Evolutionary conservation across 305 asterid genomes (phyloP), one percentile per base, ranked within the genome.

Genomic region (Solanum hybrid): DNA sequence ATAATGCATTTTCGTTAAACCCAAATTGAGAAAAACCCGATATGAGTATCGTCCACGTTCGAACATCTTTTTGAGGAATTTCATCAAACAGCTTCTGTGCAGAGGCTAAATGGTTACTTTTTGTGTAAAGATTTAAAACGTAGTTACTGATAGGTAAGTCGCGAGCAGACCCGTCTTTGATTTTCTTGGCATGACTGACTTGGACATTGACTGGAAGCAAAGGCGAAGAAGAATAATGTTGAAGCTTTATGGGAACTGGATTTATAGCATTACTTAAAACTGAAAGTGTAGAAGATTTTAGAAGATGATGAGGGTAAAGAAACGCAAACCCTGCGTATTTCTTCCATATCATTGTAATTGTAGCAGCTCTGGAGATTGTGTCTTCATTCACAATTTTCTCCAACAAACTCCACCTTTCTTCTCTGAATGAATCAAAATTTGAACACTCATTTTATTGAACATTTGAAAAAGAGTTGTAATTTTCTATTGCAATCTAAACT

Each of bases 71-170:
- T 35, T 91, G 37, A 76, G 95, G 92, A 91, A 95, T 93, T 95
- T 95, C 98, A 17, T 93, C 96, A 90, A 96, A 96, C 95, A 96
- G 87, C 69, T 93, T 94, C 89, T 91, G 88, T 38, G 96, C 98
- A 82, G 78, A 4, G 0, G 26, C 78, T 1, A 87, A 85, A 56
- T 91, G 88, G 26, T 72, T 72, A 60, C 4, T 88, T 91, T 92
- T 90, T 9, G 93, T 24, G 90, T 94, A 96, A 2, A 92, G 91
- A 69, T 78, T 88, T 64, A 96, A 34, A 37, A 96, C 89, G 80
- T 92, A 90, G 92, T 95, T 95, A 31, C 66, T 78, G 10, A 80
- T 45, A 72, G 92, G 91, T 14, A 86, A 90, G 87, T 64, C 36
- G 12, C 76, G 92, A 14, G 81, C 64, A 32, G 93, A 89, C 64